These are phyloP conservation scores for Stemphylium beticola DNA, from an alignment of 2,329 filamentous ascomycete species.

Conservation along the genomic window DNA sequence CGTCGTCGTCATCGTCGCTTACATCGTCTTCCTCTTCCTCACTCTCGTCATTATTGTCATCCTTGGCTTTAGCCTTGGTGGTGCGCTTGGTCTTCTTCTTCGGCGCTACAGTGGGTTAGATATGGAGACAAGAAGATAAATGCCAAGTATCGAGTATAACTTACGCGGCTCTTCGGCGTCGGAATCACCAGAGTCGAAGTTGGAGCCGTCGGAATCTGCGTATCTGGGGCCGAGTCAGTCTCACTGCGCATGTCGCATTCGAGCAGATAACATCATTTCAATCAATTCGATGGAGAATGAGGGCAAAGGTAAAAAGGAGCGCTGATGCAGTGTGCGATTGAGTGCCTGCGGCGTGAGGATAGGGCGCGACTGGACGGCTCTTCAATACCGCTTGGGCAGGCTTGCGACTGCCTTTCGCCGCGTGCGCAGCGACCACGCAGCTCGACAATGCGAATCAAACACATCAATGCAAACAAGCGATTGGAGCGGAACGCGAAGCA, in stretches of 20 bases:
- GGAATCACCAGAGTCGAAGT: slow-evolving; percentile 47
- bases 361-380: slow-evolving; percentile 5
- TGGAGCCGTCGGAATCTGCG: slow-evolving; percentile 46
- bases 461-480: slow-evolving; percentile 15
- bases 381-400: slow-evolving; percentile 13
- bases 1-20: slow-evolving; percentile 10
- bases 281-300: not conserved
- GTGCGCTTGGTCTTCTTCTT: slow-evolving; percentile 45
- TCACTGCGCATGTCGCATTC: slow-evolving; percentile 4
- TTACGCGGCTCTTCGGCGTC: slow-evolving; percentile 46
- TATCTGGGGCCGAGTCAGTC: slow-evolving; percentile 41
- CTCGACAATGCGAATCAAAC: slow-evolving; percentile 10
- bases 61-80: slow-evolving; percentile 39
- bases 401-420: slow-evolving; percentile 15
- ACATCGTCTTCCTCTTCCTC: slow-evolving; percentile 37
- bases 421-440: slow-evolving; percentile 26
- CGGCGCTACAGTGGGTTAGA: slow-evolving; percentile 30
- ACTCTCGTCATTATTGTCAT: slow-evolving; percentile 39
- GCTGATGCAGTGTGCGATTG: not conserved
- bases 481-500: slow-evolving; percentile 30
- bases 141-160: slow-evolving; percentile 6
- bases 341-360: not conserved
- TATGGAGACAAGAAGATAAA: not conserved
- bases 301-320: not conserved
- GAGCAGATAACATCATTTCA: not conserved